Evolutionary conservation across 129 eudicot genomes (phyloP).

Genomic region (Tagetes patula): DNA sequence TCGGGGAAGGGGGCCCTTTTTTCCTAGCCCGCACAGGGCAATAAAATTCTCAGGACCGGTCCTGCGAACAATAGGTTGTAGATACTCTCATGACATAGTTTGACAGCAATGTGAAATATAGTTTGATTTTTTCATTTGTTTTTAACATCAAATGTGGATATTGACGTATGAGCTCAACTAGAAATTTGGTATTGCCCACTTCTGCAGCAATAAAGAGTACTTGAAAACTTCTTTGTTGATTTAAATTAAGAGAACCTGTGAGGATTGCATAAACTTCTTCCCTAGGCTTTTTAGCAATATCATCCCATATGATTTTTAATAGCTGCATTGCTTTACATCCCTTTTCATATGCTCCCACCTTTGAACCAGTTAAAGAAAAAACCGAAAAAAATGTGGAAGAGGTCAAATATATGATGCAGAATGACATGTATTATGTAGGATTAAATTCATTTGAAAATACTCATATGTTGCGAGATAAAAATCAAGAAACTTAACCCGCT

Average conservation of each 20-base stretch:
- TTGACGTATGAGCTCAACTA: slow-evolving; percentile 4
- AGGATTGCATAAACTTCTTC: background rate
- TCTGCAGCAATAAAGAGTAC: background rate
- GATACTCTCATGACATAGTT: slow-evolving; percentile 4
- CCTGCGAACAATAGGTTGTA: background rate
- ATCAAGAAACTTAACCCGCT: too few relatives aligned
- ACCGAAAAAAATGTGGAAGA: background rate
- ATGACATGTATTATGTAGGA: too few relatives aligned
- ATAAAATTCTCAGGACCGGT: background rate
- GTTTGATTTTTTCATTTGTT: background rate
- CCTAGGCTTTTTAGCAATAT: slow-evolving; percentile 2
- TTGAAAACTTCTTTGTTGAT: background rate
- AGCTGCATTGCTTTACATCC: slow-evolving; percentile 1
- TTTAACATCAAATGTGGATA: slow-evolving; percentile 8
- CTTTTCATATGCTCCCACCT: background rate
- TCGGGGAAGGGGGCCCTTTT: background rate
- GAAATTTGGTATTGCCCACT: slow-evolving; percentile 2
- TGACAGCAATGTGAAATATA: background rate
- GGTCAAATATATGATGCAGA: background rate
- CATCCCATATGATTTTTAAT: background rate
- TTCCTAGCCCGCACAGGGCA: background rate
- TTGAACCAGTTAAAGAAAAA: background rate
- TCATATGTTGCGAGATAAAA: too few relatives aligned
- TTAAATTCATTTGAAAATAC: too few relatives aligned
- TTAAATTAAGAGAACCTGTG: background rate